Base-by-base conservation (phyloP, 768 basidiomycete genomes). In the Russula ochroleuca region DNA sequence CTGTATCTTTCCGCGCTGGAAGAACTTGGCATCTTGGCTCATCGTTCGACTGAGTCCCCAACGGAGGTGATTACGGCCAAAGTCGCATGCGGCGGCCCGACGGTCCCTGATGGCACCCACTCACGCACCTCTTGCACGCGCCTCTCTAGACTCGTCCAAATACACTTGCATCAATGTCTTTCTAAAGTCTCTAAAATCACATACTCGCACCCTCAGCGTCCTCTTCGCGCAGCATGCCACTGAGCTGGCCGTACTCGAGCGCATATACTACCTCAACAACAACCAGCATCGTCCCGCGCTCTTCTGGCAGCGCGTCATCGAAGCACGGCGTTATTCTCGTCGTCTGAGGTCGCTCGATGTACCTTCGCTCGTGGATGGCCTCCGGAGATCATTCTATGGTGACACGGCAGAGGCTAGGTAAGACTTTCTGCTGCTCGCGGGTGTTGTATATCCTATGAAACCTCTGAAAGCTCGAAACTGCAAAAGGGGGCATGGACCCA, bases 1-100 rank as follows among this genome's bases (percentile, higher is more conserved):
- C 84, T 92, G 90, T 69, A 94, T 92, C 79, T 94, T 95, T 69
- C 92, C 92, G 67, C 92, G 82, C 73, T 88, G 86, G 71, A 94
- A 94, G 82, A 93, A 93, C 71, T 93, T 93, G 52, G 91, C 92
- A 81, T 94, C 92, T 77, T 92, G 89, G 37, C 77, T 74, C 81
- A 81, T 81, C 59, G 57, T 70, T 41, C 31, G 7, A 23, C 1
- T 33, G 3, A 23, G 28, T 48, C 31, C 17, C 21, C 51, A n/a
- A n/a, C n/a, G n/a, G 51, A 19, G 19, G 50, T 52, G 21, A 13
- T 21, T 2, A 11, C 28, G 28, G 28, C 25, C 17, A 28, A 49
- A 7, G 48, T 28, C 28, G 28, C 25, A 50, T 50, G 28, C 6
- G 28, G 14, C 28, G 49, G 49, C 17, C 49, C 25, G 49, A 31